Percentiles rank a stretch among this genome's conserved stretches.
Conservation (phyloP, 805 yeast species). For the Metschnikowia continentalis region DNA sequence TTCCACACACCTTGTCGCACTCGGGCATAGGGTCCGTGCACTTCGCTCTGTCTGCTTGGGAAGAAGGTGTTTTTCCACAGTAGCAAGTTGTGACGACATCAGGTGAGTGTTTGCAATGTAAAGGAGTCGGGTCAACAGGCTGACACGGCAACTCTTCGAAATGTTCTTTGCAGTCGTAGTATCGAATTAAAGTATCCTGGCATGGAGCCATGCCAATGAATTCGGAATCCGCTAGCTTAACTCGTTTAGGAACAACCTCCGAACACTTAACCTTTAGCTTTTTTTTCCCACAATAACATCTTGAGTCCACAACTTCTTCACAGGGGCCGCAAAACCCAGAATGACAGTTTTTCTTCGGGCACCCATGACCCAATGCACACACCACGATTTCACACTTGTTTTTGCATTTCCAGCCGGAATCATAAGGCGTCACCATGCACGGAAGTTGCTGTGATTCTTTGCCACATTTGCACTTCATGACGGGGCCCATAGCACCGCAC, state of each 20-base stretch:
- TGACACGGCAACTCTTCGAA: slow-evolving; percentile 50
- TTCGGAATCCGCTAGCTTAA: slow-evolving; percentile 12
- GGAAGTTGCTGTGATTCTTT: slow-evolving; percentile 58
- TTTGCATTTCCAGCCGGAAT: slow-evolving; percentile 64
- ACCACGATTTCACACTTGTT: slow-evolving; percentile 55
- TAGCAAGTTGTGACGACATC: slow-evolving; percentile 59
- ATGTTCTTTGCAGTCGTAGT: slow-evolving; percentile 64
- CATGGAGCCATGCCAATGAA: slow-evolving; percentile 38
- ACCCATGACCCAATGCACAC: slow-evolving; percentile 65
- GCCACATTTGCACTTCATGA: slow-evolving; percentile 72
- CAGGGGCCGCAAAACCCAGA: slow-evolving; percentile 82
- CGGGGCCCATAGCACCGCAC: slow-evolving; percentile 78
- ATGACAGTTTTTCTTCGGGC: slow-evolving; percentile 59
- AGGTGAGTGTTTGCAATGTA: slow-evolving; percentile 62
- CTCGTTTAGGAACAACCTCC: slow-evolving; percentile 36
- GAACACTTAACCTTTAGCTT: slow-evolving; percentile 41
- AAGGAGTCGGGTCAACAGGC: slow-evolving; percentile 30
- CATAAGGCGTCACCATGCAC: slow-evolving; percentile 68
- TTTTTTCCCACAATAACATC: slow-evolving; percentile 75
- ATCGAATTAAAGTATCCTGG: slow-evolving; percentile 39
- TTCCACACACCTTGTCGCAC: slow-evolving; percentile 64
- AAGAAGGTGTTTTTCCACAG: slow-evolving; percentile 65
- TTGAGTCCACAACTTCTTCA: slow-evolving; percentile 40
- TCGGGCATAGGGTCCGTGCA: slow-evolving; percentile 81
- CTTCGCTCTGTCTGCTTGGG: slow-evolving; percentile 41